Conservation (phyloP, 2,329 filamentous ascomycete genomes). For the Diplodia seriata region DNA sequence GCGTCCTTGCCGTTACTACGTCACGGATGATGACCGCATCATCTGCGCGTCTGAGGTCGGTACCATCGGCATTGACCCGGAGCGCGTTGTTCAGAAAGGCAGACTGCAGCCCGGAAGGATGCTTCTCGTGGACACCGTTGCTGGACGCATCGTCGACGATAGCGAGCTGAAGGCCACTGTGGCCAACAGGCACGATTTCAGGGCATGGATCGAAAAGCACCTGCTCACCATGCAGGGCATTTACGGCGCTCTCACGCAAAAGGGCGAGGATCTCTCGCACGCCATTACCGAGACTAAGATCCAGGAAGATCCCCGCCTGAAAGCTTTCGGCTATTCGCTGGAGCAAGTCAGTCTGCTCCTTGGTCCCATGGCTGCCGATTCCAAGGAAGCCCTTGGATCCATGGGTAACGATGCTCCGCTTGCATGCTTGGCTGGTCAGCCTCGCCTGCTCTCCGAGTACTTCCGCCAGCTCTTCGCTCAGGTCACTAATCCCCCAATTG, state of each 20-base stretch:
- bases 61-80: constrained; percentile 88
- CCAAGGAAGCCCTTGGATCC: constrained; percentile 94
- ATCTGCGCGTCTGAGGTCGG: constrained; percentile 97
- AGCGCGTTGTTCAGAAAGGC: constrained; percentile 89
- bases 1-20: constrained; percentile 94
- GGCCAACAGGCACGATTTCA: constrained; percentile 85
- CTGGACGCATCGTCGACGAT: constrained; percentile 93
- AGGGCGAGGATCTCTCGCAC: constrained; percentile 68
- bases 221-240: constrained; percentile 82
- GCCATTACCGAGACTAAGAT: constrained; percentile 73
- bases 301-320: constrained; percentile 83
- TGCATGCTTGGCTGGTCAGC: constrained; percentile 87
- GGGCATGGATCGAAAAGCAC: constrained; percentile 84
- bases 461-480: constrained; percentile 98
- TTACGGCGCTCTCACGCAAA: constrained; percentile 65
- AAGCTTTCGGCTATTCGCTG: constrained; percentile 91
- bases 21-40: constrained; percentile 95
- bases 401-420: constrained; percentile 98
- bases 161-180: constrained; percentile 89
- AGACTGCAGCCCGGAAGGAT: constrained; percentile 93
- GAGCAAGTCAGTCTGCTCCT: constrained; percentile 93
- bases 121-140: constrained; percentile 91
- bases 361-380: constrained; percentile 94
- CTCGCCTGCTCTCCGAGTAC: constrained; percentile 91
- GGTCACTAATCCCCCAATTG: constrained; percentile 96